Evolutionary conservation across 2,329 filamentous ascomycete genomes (phyloP).

Genomic region (Byssothecium circinans): DNA sequence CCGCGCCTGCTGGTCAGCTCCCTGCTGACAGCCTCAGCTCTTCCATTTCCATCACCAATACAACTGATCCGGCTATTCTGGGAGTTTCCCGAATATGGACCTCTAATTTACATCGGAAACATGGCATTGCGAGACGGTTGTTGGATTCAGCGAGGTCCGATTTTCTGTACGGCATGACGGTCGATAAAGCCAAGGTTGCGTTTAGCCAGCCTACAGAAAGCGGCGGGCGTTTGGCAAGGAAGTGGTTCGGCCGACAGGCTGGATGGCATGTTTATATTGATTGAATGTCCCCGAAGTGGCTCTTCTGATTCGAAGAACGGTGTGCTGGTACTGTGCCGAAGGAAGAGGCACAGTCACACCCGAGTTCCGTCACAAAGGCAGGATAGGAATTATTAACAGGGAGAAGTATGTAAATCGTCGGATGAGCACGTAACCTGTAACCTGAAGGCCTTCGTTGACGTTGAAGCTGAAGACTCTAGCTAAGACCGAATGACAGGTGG

Average conservation of each 20-base stretch:
- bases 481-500: constrained; percentile 11
- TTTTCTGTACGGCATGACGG: constrained; percentile 59
- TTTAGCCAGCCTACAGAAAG: constrained; percentile 69
- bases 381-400: not conserved
- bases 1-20: constrained; percentile 19
- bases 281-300: constrained; percentile 41
- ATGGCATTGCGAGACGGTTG: constrained; percentile 60
- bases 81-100: constrained; percentile 69
- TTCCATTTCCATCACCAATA: constrained; percentile 48
- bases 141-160: constrained; percentile 58
- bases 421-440: not conserved
- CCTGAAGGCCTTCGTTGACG: constrained; percentile 8
- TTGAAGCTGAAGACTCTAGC: constrained; percentile 6
- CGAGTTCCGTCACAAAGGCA: not conserved
- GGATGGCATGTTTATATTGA: constrained; percentile 65
- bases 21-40: constrained; percentile 25
- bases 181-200: constrained; percentile 59
- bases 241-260: constrained; percentile 58
- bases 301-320: not conserved
- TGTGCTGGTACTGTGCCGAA: not conserved
- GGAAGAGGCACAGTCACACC: not conserved
- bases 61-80: constrained; percentile 53
- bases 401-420: not conserved
- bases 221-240: constrained; percentile 59
- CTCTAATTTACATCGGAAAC: constrained; percentile 56